A percentile compares a stretch with the other conserved stretches of the same genome.
These are phyloP conservation scores for Prunus kanzakura DNA, from an alignment of 306 rosid genomes.

Conservation along the genomic window DNA sequence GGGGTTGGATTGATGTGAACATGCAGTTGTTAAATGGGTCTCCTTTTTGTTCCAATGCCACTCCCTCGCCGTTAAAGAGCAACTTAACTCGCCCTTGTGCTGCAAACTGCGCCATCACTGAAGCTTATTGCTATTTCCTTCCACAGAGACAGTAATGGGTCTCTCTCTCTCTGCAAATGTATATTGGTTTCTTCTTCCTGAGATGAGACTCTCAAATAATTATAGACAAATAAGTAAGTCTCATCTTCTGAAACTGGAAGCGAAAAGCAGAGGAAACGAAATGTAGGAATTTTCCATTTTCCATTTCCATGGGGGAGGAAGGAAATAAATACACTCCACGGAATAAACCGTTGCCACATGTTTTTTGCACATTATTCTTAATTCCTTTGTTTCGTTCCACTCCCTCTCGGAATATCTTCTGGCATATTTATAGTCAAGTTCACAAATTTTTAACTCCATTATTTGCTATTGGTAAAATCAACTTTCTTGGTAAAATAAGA, in stretches of 20 bases:
- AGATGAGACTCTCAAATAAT: too few species aligned
- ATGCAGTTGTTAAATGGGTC: conserved; percentile 49
- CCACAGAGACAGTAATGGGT: neutral
- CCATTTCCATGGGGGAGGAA: neutral
- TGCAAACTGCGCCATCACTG: conserved; percentile 59
- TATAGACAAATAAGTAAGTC: too few species aligned
- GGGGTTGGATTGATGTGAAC: conserved; percentile 49
- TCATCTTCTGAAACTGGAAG: too few species aligned
- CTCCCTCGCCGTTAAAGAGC: conserved; percentile 49
- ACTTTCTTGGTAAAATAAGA: too few species aligned
- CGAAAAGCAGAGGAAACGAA: neutral
- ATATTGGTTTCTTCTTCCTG: neutral
- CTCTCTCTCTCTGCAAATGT: neutral
- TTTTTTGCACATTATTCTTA: conserved; percentile 3
- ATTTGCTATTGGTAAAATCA: too few species aligned
- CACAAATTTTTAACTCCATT: neutral
- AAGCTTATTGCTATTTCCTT: neutral
- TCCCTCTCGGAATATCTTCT: conserved; percentile 28
- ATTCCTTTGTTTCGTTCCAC: neutral
- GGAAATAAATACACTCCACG: conserved; percentile 4
- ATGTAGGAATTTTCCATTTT: neutral
- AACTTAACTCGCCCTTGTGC: conserved; percentile 64
- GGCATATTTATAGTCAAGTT: neutral
- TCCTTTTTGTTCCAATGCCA: conserved; percentile 45
- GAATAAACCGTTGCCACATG: conserved; percentile 54